phyloP scores from a whole-genome alignment of 306 rosid species.

The Oemleria cerasiformis region DNA sequence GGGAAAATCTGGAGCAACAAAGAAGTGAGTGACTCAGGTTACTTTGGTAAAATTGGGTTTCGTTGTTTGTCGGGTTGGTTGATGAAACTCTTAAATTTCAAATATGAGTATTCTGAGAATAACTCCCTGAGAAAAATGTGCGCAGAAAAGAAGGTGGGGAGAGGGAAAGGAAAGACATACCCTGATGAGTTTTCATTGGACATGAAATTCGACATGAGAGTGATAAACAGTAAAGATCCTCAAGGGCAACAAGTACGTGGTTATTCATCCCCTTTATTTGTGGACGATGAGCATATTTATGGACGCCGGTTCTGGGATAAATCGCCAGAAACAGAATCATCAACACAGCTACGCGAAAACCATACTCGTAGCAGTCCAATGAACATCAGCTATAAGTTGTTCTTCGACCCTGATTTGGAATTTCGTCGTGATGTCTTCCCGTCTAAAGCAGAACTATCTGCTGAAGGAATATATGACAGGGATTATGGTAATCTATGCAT shows the following conservation, averaged over 20 bases:
- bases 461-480: constrained; percentile 77
- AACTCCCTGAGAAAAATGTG: constrained; percentile 41
- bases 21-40: constrained; percentile 43
- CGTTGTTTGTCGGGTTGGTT: constrained; percentile 31
- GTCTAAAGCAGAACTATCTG: constrained; percentile 42
- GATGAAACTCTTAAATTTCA: constrained; percentile 29
- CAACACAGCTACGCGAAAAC: constrained; percentile 11
- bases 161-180: constrained; percentile 46
- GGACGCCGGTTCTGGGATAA: constrained; percentile 19
- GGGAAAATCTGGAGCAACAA: constrained; percentile 71
- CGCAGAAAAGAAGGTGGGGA: constrained; percentile 34
- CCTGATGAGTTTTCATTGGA: constrained; percentile 66
- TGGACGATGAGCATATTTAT: constrained; percentile 45
- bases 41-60: constrained; percentile 53
- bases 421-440: constrained; percentile 29
- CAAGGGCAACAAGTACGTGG: constrained; percentile 59
- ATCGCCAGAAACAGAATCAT: background rate
- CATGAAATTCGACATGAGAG: constrained; percentile 55
- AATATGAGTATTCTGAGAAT: constrained; percentile 57
- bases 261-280: constrained; percentile 56
- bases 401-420: constrained; percentile 43
- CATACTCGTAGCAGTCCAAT: constrained; percentile 22
- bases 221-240: constrained; percentile 38
- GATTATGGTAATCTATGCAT: constrained; percentile 64
- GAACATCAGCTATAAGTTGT: constrained; percentile 63